Evolutionary conservation across 2,329 filamentous ascomycete genomes (phyloP).

Genomic region (Dactylonectria macrodidyma): DNA sequence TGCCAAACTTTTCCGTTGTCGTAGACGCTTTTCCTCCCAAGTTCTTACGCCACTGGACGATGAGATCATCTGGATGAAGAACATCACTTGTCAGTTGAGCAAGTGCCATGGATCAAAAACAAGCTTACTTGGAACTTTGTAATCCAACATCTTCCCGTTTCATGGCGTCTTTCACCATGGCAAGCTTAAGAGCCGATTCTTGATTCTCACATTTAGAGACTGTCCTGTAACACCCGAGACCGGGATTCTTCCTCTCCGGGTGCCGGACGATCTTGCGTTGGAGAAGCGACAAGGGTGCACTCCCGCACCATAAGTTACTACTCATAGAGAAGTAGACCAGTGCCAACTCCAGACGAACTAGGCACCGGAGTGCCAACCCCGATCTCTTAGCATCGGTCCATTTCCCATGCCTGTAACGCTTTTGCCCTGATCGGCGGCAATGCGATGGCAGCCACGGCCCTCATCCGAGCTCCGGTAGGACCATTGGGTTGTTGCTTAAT

Average conservation of each 20-base stretch:
- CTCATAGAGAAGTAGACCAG: too few relatives aligned
- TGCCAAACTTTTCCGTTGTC: too few relatives aligned
- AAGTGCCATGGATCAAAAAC: neutral
- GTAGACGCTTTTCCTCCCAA: too few relatives aligned
- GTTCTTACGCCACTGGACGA: too few relatives aligned
- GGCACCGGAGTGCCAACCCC: neutral
- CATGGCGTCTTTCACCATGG: neutral
- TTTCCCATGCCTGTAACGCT: neutral
- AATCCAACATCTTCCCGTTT: neutral
- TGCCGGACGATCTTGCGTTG: neutral
- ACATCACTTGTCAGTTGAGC: neutral
- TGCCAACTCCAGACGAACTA: neutral
- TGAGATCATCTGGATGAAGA: too few relatives aligned
- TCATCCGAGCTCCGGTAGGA: neutral
- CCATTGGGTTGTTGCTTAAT: neutral
- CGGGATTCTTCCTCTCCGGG: neutral
- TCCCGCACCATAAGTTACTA: neutral
- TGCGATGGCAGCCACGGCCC: neutral
- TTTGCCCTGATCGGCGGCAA: neutral
- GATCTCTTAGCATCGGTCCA: neutral
- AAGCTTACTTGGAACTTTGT: neutral
- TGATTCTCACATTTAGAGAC: neutral
- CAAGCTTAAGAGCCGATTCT: neutral
- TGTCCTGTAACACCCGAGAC: neutral
- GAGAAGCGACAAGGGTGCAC: neutral